phyloP scores from a whole-genome alignment of 1,139 yeast species.

The Sugiyamaella neomexicana region DNA sequence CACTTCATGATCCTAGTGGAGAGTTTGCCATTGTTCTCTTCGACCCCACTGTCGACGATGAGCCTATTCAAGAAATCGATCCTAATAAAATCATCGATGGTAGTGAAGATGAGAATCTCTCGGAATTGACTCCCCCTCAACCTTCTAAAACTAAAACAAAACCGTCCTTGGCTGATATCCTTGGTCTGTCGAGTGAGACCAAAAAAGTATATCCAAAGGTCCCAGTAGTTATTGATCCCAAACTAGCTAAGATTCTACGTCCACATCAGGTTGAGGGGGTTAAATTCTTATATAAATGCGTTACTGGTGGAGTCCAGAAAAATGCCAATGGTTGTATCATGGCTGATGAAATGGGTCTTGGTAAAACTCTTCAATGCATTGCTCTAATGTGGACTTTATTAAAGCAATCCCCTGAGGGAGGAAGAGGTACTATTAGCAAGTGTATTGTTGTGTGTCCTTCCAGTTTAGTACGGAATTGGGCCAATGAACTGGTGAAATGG shows the following conservation, averaged over 20 bases:
- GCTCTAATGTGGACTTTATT: conserved; percentile 92
- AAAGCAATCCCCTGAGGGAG: conserved; percentile 86
- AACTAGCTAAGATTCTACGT: conserved; percentile 74
- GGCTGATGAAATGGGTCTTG: conserved; percentile 99
- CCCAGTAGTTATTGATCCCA: conserved; percentile 95
- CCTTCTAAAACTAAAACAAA: conserved; percentile 44
- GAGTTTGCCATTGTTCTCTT: conserved; percentile 93
- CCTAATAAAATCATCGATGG: conserved; percentile 20
- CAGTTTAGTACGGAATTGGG: conserved; percentile 94
- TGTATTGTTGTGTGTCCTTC: conserved; percentile 96
- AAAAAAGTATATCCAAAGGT: conserved; percentile 54
- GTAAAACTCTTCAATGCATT: conserved; percentile 92
- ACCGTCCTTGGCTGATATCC: conserved; percentile 72
- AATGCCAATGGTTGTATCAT: conserved; percentile 94
- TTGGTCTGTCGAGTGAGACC: conserved; percentile 61
- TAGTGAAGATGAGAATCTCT: conserved; percentile 16
- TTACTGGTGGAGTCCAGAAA: conserved; percentile 83
- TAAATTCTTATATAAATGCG: conserved; percentile 82
- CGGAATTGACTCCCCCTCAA: conserved; percentile 4
- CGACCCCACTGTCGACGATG: conserved; percentile 84
- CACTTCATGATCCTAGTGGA: conserved; percentile 88
- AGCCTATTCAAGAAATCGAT: conserved; percentile 26
- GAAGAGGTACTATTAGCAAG: conserved; percentile 74
- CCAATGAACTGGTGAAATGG: conserved; percentile 95
- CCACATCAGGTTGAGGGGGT: conserved; percentile 99